Evolutionary conservation across 1,284 basidiomycete species (phyloP), one percentile per base, ranked within the genome.

Genomic region (Pyrrhoderma noxium): DNA sequence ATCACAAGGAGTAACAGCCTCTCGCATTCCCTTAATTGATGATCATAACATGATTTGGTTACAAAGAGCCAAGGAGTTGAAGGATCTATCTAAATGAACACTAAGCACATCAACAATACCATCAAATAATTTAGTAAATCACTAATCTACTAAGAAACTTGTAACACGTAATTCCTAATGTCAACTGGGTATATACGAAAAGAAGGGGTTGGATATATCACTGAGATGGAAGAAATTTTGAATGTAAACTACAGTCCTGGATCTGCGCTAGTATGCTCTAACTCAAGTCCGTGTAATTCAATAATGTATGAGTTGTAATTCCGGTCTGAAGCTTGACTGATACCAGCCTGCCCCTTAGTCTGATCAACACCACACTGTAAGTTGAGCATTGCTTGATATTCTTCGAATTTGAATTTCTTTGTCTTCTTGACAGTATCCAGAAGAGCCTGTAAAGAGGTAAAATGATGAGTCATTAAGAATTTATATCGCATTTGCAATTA

Each of bases 321-420:
- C 47, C 78, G 75, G 65, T 89, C 79, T 1, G 65, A 64, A n/a
- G 80, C 77, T 58, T 74, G 76, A 34, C 73, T 67, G 18, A 66
- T 67, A 25, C 71, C 76, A 35, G 67, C 67, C 23, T 80, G 75
- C 21, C 72, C 74, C 27, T 71, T 66, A 13, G 67, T 70, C 53
- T 76, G 79, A 60, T 89, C 81, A 27, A 89, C 78, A 27, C 87
- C 89, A 62, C 91, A 94, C 60, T 92, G 89, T 38, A 95, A 73
- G 58, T 83, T 85, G 45, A 96, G 74, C 75, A 96, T 91, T 3
- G 80, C 79, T 64, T 92, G 89, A 67, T 94, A 95, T 62, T 95
- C 89, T 57, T 94, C 91, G 59, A 95, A 93, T 1, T 74, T 79
- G 68, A 89, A 95, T 34, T 65, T 64, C 50, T 82, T 84, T 60